Percentiles rank a stretch among this genome's conserved stretches.
These are phyloP conservation scores for Auricularia sp. DNA, from an alignment of 768 basidiomycete species.

Conservation along the genomic window DNA sequence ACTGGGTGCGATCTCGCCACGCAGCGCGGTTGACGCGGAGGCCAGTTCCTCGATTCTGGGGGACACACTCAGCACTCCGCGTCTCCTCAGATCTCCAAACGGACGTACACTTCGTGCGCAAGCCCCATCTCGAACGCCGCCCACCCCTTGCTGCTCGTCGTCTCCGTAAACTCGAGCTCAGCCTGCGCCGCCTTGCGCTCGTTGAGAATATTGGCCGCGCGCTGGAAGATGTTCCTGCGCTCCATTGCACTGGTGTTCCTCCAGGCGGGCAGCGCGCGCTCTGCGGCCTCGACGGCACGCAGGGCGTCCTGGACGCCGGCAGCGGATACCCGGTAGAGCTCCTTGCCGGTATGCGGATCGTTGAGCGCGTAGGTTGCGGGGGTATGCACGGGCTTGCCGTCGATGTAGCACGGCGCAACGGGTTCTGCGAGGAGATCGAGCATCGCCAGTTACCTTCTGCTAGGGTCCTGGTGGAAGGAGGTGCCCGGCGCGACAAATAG, in stretches of 20 bases:
- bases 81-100: not conserved
- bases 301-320: not conserved
- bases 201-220: slow-evolving; percentile 8
- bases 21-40: slow-evolving; percentile 8
- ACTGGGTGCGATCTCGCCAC: slow-evolving; percentile 11
- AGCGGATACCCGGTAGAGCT: not conserved
- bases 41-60: slow-evolving; percentile 13
- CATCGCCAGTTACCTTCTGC: not conserved
- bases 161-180: slow-evolving; percentile 10
- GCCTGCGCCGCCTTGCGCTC: slow-evolving; percentile 9
- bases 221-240: slow-evolving; percentile 13
- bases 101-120: not conserved
- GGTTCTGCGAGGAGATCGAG: not conserved
- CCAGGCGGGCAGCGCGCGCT: slow-evolving; percentile 6
- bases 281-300: slow-evolving; percentile 5
- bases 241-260: slow-evolving; percentile 2
- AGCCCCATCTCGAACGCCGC: slow-evolving; percentile 6
- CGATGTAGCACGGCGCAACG: not conserved
- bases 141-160: slow-evolving; percentile 8
- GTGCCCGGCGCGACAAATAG: not conserved
- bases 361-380: not conserved
- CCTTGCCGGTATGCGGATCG: not conserved
- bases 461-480: not conserved
- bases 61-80: not conserved
- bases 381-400: not conserved